These are phyloP conservation scores for Cladosporium halotolerans DNA, from an alignment of 2,329 filamentous ascomycete genomes.

Conservation along the genomic window DNA sequence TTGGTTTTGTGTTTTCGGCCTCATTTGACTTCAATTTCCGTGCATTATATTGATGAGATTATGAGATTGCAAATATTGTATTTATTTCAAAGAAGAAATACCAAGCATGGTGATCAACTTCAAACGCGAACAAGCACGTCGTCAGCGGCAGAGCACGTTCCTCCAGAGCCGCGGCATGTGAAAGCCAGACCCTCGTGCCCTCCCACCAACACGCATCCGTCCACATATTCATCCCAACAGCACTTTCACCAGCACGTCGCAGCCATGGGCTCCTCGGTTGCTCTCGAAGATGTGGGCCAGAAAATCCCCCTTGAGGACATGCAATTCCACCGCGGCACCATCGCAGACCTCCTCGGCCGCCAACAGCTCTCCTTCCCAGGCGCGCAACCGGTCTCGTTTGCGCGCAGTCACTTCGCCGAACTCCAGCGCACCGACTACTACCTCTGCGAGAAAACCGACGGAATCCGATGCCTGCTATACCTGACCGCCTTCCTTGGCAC, in stretches of 20 bases:
- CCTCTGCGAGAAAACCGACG: constrained; percentile 97
- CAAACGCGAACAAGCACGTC: neutral
- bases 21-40: neutral
- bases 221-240: neutral
- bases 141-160: no score
- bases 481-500: constrained; percentile 56
- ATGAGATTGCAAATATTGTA: neutral
- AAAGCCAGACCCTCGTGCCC: neutral
- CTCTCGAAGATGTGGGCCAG: constrained; percentile 22
- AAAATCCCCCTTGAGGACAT: constrained; percentile 20
- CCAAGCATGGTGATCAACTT: no score
- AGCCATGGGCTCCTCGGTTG: constrained; percentile 16
- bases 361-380: constrained; percentile 68
- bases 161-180: neutral
- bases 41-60: neutral
- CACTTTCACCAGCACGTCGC: neutral
- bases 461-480: constrained; percentile 91
- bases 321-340: constrained; percentile 23
- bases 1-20: neutral
- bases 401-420: constrained; percentile 73
- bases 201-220: neutral
- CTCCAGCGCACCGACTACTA: constrained; percentile 83
- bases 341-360: constrained; percentile 59
- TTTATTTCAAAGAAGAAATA: no score
- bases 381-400: constrained; percentile 91